Base-by-base conservation (phyloP, 2,329 filamentous ascomycete genomes). In the Monascus ruber region DNA sequence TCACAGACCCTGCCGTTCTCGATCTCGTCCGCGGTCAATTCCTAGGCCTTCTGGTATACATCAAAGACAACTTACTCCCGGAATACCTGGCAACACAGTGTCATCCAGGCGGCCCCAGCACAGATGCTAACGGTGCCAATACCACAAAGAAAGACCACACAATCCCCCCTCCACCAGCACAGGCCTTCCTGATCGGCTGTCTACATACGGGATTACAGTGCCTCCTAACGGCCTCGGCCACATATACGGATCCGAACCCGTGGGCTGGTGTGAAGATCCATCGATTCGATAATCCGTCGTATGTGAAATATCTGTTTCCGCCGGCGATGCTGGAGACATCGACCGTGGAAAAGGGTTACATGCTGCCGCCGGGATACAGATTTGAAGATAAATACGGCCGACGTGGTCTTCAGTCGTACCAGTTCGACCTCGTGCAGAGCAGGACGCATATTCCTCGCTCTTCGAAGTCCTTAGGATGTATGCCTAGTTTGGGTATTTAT, bases 391-490 rank as follows among this genome's bases (percentile, higher is more conserved):
- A 42, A 3, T 25, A 36, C 1, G 58, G 59, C 6, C 42, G 43
- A 2, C 17, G 34, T 1, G 59, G 60, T 2, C 46, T 64, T 10
- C 44, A 51, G 5, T 37, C 47, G 5, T 41, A 45, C 8, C 57
- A 68, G 25, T 46, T 63, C 4, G 55, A 59, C 32, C 52, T 64
- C 4, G 62, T 67, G 6, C 53, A 57, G 34, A 58, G 58, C 41
- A 52, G 64, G 2, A 64, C 64, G 11, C 44, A 55, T 42, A 64
- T 68, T 31, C 59, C 57, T 4, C 56, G 65, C 2, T 58, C 60
- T 0, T 50, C 51, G 38, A 36, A 44, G n/a, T 54, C 57, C 11
- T 44, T 68, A 34, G 34, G 50, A 4, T 49, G 39, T 3, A 52
- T 65, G 34, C 50, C 51, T 2, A 58, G 58, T 8, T 51, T 61